Evolutionary conservation across 2,329 filamentous ascomycete genomes (phyloP).

Genomic region (Stagonosporopsis vannaccii): DNA sequence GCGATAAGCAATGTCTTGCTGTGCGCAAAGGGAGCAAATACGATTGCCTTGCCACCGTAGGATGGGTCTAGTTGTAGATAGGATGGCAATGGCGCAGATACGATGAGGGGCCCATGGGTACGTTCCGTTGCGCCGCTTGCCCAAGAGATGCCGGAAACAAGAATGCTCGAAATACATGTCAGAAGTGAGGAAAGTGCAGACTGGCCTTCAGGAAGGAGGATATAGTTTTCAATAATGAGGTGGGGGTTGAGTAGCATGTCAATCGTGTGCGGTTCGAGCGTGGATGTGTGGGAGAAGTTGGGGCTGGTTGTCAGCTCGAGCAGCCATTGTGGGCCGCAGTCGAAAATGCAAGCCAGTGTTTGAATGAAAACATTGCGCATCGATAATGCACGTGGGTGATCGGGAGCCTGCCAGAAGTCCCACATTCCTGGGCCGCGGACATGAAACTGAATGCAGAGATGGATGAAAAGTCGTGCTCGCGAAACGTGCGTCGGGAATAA

Average conservation of each 20-base stretch:
- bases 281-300: slow-evolving; percentile 18
- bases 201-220: slow-evolving; percentile 33
- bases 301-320: slow-evolving; percentile 44
- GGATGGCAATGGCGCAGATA: slow-evolving; percentile 24
- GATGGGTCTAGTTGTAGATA: slow-evolving; percentile 1
- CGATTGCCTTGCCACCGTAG: slow-evolving; percentile 32
- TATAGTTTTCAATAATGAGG: slow-evolving; percentile 49
- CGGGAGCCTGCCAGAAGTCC: slow-evolving; percentile 34
- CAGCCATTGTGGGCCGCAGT: slow-evolving; percentile 51
- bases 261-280: slow-evolving; percentile 27
- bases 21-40: slow-evolving; percentile 44
- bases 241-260: slow-evolving; percentile 42
- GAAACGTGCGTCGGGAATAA: slow-evolving; percentile 35
- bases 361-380: slow-evolving; percentile 54
- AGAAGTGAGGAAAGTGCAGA: slow-evolving; percentile 29
- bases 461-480: slow-evolving; percentile 46
- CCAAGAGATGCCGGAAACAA: slow-evolving; percentile 45
- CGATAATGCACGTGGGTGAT: slow-evolving; percentile 46
- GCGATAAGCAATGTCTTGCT: slow-evolving; percentile 42
- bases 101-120: slow-evolving; percentile 41
- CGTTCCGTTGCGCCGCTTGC: slow-evolving; percentile 38
- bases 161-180: slow-evolving; percentile 27
- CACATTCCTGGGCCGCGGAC: slow-evolving; percentile 35
- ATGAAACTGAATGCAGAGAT: slow-evolving; percentile 41
- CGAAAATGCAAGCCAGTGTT: slow-evolving; percentile 51